Evolutionary conservation across 1,284 basidiomycete genomes (phyloP), one percentile per base, ranked within the genome.

Genomic region (Athelia sp.): DNA sequence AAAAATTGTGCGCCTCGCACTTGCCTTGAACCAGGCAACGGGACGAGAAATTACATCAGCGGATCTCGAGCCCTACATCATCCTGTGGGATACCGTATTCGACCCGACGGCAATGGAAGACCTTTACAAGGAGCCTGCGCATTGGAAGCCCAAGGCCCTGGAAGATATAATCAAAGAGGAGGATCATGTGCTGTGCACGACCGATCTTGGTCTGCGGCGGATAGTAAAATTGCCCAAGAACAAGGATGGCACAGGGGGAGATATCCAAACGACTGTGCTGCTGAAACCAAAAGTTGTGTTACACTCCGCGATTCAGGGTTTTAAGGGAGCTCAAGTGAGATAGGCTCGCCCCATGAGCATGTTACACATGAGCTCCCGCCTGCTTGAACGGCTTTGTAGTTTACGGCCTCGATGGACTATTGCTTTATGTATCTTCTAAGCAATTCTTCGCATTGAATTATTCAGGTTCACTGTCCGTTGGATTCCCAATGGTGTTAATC

Each of bases 261-360:
- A 65, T 21, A 60, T 56, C 57, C 63, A 62, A 46, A 52, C 48
- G 4, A 64, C 53, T 49, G 43, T 63, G 18, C 13, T 67, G 19
- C 57, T 65, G 11, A 67, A 65, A 45, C 66, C 66, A 31, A 65
- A 65, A 54, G 58, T 68, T 9, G 66, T 65, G 1, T 56, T 65
- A 13, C 62, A 68, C 43, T 65, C 63, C 0, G 53, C 68, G n/a
- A 52, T 66, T 1, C 63, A 68, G n/a, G 65, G 56, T 21, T 48
- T 68, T 56, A 64, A 66, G 6, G 63, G 64, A 15, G 66, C 22
- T 22, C 6, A 40, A 40, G 6, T 13, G 26, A 6, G 13, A 40
- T 21, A 9, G 36, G n/a, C 6, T 40, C 36, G 9, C 36, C 36
- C 19, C n/a, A 21, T 21, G 15, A 21, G 36, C 36, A 40, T 40